Evolutionary conservation across 345 rosid species (phyloP), one percentile per base, ranked within the genome.

Genomic region (Eucalyptus tenuipes): DNA sequence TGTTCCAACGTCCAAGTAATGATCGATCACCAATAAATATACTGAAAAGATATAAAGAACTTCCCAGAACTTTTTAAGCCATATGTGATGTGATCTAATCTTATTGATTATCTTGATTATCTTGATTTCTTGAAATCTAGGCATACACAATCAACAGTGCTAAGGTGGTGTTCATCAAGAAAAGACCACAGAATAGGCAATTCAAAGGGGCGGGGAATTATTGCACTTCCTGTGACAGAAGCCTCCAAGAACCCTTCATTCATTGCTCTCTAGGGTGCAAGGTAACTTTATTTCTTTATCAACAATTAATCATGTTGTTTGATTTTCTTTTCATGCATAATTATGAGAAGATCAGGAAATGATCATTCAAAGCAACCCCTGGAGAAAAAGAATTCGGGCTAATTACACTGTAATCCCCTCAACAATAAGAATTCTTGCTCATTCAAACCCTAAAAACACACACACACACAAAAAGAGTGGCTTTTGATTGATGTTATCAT

Each of bases 191-290:
- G 75, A 97, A 95, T 68, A 93, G 99, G 91, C 99, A 97, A 93
- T 96, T 96, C 95, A 97, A 95, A 89, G 96, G 99, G 50, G 94
- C 99, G 24, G 99, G 95, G 49, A 98, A 95, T 90, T 97, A 93
- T 66, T 98, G 99, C 90, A 94, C 99, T 88, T 95, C 99, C 52
- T 98, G 99, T 89, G 99, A 98, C 61, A 93, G 99, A 92, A 95
- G 97, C 92, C 99, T 98, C 87, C 99, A 97, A 87, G 98, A 96
- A 85, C 99, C 99, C 31, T 98, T 90, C 86, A 93, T 94, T 52
- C 98, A 97, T 88, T 98, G 99, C 95, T 98, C 99, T 75, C 93
- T 98, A 10, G 97, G 95, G 25, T 98, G 99, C 94, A 98, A 97
- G 99, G 99, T 97, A 87, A 86, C 45, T 88, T 49, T 87, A 47